Conservation (phyloP, 2,329 filamentous ascomycete genomes). For the Xylogone sp. region DNA sequence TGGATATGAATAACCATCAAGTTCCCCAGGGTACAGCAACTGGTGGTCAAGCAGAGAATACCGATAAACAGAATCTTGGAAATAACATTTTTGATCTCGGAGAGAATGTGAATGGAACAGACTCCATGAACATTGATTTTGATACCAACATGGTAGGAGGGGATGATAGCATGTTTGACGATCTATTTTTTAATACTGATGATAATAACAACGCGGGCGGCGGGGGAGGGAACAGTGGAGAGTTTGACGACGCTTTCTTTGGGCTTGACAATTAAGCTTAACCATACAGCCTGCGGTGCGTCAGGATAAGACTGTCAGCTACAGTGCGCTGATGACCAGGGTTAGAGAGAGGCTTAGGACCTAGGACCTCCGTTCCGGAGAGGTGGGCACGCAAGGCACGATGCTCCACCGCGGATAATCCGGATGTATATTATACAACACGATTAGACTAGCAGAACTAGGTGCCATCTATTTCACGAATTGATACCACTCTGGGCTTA, state of each 20-base stretch:
- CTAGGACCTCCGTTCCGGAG: too few species aligned
- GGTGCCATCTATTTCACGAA: too few species aligned
- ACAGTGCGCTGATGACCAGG: too few species aligned
- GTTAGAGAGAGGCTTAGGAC: too few species aligned
- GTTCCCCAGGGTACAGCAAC: constrained; percentile 11
- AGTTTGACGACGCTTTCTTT: constrained; percentile 27
- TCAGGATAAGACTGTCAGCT: too few species aligned
- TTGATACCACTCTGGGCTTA: too few species aligned
- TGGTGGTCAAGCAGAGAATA: constrained; percentile 8
- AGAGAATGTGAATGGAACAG: constrained; percentile 9
- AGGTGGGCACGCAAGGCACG: too few species aligned
- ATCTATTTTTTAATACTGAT: constrained; percentile 21
- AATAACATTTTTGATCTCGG: constrained; percentile 17
- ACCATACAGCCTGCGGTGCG: too few species aligned
- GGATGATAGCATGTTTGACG: constrained; percentile 25
- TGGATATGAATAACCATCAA: constrained; percentile 16
- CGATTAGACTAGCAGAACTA: too few species aligned
- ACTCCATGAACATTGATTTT: constrained; percentile 43
- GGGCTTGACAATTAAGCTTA: constrained; percentile 10
- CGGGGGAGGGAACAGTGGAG: constrained; percentile 12
- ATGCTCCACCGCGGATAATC: too few species aligned
- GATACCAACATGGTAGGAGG: constrained; percentile 46
- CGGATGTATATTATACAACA: too few species aligned
- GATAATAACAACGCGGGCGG: constrained; percentile 13
- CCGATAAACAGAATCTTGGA: constrained; percentile 9